Evolutionary conservation across 2,329 filamentous ascomycete genomes (phyloP).

Genomic region (Pezicula neosporulosa): DNA sequence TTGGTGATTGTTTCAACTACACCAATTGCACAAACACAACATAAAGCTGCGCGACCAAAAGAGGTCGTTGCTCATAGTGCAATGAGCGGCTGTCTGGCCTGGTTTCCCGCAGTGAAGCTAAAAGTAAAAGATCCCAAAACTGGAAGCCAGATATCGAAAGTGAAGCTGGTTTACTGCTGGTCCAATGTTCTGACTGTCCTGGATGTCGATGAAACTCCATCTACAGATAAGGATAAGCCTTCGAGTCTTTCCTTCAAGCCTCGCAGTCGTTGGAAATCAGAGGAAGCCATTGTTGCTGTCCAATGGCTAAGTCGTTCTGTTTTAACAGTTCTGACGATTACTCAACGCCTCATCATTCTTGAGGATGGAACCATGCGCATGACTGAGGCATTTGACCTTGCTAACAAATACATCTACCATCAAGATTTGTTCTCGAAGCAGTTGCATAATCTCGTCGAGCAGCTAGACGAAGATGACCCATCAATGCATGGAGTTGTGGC

Average conservation of each 20-base stretch:
- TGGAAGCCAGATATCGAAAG: constrained; percentile 68
- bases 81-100: constrained; percentile 90
- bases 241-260: constrained; percentile 76
- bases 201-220: constrained; percentile 73
- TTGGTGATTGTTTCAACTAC: constrained; percentile 97
- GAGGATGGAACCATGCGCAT: constrained; percentile 87
- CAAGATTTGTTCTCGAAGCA: constrained; percentile 86
- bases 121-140: constrained; percentile 69
- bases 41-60: constrained; percentile 88
- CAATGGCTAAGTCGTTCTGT: constrained; percentile 97
- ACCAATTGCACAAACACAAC: constrained; percentile 91
- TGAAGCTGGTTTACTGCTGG: constrained; percentile 96
- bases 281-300: constrained; percentile 92
- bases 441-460: constrained; percentile 79
- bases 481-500: constrained; percentile 95
- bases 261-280: constrained; percentile 85
- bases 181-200: constrained; percentile 94
- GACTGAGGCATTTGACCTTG: constrained; percentile 90
- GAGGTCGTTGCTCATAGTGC: constrained; percentile 87
- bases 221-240: constrained; percentile 71
- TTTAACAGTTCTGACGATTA: constrained; percentile 86
- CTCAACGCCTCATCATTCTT: constrained; percentile 85
- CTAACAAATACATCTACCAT: constrained; percentile 91
- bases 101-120: constrained; percentile 94
- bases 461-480: constrained; percentile 79